Evolutionary conservation across 108 stramenopile genomes (phyloP).

Genomic region (Stephanodiscus triporus): DNA sequence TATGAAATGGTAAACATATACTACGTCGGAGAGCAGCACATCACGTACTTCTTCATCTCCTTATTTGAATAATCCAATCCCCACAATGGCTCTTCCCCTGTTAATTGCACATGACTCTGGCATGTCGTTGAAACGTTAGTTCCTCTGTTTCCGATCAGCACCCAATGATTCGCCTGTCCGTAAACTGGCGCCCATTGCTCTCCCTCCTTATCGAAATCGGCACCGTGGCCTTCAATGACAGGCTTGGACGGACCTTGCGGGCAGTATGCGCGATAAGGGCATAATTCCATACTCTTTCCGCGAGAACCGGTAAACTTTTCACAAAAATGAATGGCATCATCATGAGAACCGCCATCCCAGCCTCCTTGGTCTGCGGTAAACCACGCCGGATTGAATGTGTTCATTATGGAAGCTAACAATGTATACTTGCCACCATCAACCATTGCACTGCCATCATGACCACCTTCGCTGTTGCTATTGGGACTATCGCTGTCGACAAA

Average conservation of each 20-base stretch:
- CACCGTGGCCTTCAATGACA: slow-evolving; percentile 11
- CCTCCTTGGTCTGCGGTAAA: slow-evolving; percentile 18
- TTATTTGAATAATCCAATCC: slow-evolving; percentile 36
- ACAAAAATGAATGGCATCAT: slow-evolving; percentile 33
- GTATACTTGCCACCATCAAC: neutral
- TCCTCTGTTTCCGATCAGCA: slow-evolving; percentile 23
- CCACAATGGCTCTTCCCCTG: slow-evolving; percentile 40
- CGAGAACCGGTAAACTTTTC: slow-evolving; percentile 3
- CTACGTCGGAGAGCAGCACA: slow-evolving; percentile 45
- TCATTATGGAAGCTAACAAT: slow-evolving; percentile 2
- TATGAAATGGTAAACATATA: slow-evolving; percentile 4
- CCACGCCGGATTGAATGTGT: slow-evolving; percentile 30
- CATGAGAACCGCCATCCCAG: slow-evolving; percentile 40
- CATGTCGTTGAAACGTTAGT: slow-evolving; percentile 20
- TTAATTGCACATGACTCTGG: slow-evolving; percentile 31
- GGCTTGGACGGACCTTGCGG: slow-evolving; percentile 39
- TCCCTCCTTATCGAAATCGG: slow-evolving; percentile 23
- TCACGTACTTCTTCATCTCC: slow-evolving; percentile 46
- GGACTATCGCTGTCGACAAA: neutral
- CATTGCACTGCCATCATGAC: neutral
- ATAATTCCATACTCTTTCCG: slow-evolving; percentile 33
- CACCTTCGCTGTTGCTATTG: neutral
- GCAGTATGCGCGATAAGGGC: slow-evolving; percentile 48
- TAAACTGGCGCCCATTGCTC: slow-evolving; percentile 44
- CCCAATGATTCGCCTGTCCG: slow-evolving; percentile 39